A percentile compares a stretch with the other conserved stretches of the same genome.
Conservation (phyloP, 306 rosid genomes). For the Pterocarpus macrocarpus region DNA sequence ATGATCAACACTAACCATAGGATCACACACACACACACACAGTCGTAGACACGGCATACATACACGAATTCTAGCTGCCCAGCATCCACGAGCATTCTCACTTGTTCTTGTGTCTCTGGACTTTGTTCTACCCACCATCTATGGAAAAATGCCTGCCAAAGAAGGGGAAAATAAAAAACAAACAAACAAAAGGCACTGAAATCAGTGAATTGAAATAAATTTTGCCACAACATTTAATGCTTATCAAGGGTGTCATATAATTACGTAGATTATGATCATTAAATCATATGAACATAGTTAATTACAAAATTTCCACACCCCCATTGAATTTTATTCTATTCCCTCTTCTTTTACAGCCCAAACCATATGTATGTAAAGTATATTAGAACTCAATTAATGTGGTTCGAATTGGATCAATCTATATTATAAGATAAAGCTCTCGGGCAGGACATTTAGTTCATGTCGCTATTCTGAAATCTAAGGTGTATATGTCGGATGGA, state of each 20-base stretch:
- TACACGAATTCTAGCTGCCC: constrained; percentile 86
- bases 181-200: not conserved
- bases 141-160: constrained; percentile 74
- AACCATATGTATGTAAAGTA: too few species aligned
- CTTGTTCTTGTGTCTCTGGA: constrained; percentile 62
- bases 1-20: not conserved
- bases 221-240: not conserved
- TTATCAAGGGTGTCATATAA: not conserved
- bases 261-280: not conserved
- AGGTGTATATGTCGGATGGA: too few species aligned
- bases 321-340: not conserved
- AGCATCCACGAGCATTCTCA: constrained; percentile 67
- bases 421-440: too few species aligned
- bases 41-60: too few species aligned
- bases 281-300: not conserved
- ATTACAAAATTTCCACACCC: not conserved
- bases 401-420: too few species aligned
- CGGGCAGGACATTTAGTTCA: too few species aligned
- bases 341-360: too few species aligned
- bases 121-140: constrained; percentile 89
- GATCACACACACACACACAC: too few species aligned
- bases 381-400: too few species aligned
- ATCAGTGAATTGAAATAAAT: not conserved
- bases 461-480: too few species aligned
- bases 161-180: not conserved